phyloP scores from a whole-genome alignment of 257 asterid species.

The Echium plantagineum region DNA sequence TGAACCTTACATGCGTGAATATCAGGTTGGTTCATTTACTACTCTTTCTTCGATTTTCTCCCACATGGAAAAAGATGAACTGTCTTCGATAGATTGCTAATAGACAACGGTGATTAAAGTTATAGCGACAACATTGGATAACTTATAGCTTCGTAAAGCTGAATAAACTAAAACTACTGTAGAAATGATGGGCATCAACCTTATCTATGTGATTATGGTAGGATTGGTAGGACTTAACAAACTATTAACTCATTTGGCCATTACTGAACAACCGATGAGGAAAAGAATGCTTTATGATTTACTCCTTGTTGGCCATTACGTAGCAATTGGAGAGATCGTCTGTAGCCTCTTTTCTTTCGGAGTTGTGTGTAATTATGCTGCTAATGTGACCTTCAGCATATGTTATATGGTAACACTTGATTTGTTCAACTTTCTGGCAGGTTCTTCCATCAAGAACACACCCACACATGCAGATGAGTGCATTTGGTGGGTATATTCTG shows the following conservation, averaged over 20 bases:
- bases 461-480: slow-evolving; percentile 95
- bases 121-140: background rate
- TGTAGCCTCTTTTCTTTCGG: background rate
- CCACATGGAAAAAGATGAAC: background rate
- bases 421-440: slow-evolving; percentile 21
- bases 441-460: slow-evolving; percentile 93
- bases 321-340: background rate
- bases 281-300: background rate
- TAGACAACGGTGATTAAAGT: background rate
- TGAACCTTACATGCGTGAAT: slow-evolving; percentile 90
- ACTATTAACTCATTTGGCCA: no score
- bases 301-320: background rate
- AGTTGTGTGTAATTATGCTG: background rate
- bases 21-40: slow-evolving; percentile 55
- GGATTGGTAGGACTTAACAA: background rate
- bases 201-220: background rate
- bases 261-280: background rate
- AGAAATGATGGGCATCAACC: background rate
- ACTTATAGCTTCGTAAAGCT: background rate
- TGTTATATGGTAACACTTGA: background rate
- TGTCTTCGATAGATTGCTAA: no score
- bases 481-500: slow-evolving; percentile 72
- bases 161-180: background rate
- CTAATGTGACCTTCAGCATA: no score
- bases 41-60: background rate